A percentile compares a stretch with the other conserved stretches of the same genome.
Conservation (phyloP, 2,329 filamentous ascomycete genomes). For the Penicillium sp. region DNA sequence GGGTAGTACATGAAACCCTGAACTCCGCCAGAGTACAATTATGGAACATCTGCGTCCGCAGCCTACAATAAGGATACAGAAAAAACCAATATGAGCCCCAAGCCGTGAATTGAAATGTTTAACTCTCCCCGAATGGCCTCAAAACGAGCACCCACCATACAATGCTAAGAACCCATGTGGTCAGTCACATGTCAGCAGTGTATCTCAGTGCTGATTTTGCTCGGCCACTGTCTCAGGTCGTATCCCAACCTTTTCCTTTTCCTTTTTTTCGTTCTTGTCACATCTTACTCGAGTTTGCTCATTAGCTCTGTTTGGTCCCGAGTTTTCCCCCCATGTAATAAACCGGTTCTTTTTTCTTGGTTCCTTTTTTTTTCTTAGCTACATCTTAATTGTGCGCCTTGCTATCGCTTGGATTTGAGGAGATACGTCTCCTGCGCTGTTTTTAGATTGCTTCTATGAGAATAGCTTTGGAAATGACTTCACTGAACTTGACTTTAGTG, state of each 20-base stretch:
- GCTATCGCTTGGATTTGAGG: slow-evolving; percentile 1
- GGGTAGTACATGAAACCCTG: slow-evolving; percentile 3
- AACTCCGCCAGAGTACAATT: neutral
- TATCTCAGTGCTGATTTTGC: neutral
- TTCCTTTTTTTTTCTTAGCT: neutral
- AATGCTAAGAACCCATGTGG: slow-evolving; percentile 16
- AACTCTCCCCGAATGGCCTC: slow-evolving; percentile 12
- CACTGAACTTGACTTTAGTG: neutral
- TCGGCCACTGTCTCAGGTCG: neutral
- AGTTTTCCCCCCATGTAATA: neutral
- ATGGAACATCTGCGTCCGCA: neutral
- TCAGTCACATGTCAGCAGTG: neutral
- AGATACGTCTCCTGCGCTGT: slow-evolving; percentile 4
- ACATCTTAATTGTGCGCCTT: slow-evolving; percentile 4
- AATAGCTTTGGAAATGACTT: neutral
- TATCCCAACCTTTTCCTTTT: neutral
- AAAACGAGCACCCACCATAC: slow-evolving; percentile 18
- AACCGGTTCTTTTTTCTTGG: neutral
- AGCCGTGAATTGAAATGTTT: slow-evolving; percentile 8
- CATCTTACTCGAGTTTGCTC: slow-evolving; percentile 1
- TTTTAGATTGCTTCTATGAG: slow-evolving; percentile 5
- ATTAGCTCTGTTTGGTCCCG: slow-evolving; percentile 2
- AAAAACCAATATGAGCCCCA: slow-evolving; percentile 7
- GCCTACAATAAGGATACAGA: slow-evolving; percentile 5
- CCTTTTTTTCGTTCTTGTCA: neutral